Evolutionary conservation across 495 filamentous ascomycete species (phyloP), one percentile per base, ranked within the genome.

Genomic region (Usnea hakonensis): DNA sequence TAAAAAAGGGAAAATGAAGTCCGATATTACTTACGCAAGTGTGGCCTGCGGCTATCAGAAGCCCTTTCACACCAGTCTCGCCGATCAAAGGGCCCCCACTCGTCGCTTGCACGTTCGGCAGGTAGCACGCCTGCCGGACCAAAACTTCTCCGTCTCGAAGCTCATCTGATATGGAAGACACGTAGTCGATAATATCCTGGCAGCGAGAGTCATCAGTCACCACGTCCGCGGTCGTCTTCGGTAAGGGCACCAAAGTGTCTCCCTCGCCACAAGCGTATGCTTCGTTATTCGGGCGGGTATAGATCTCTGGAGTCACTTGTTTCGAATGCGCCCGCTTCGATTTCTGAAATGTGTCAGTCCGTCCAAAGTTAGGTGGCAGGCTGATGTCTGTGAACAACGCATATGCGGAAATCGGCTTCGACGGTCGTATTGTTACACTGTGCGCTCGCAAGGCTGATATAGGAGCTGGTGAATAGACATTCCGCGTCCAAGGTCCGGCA

Each of bases 221-320:
- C 16, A 98, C 94, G 23, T 87, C 80, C 59, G 89, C 88, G 11
- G 88, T 86, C 3, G 87, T 85, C 28, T 81, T 78, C 1, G 94
- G 94, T 8, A 98, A 79, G 1, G 90, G 88, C 5, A 90, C 81
- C 9, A 75, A 70, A 32, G 79, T 81, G 70, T 98, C 95, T 50
- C 91, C 90, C 70, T 96, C 91, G 43, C 94, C 90, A 70, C 94
- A 98, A 35, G 90, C 90, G 72, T 97, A 98, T 43, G 95, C 89
- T 65, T 95, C 92, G 52, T 88, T 82, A 68, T 89, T 85, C 0
- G 93, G 92, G 5, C 94, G 83, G 17, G 93, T 88, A 72, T 97
- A 97, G 66, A 98, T 94, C 74, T 98, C 94, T 3, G 94, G 93
- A 33, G 88, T 84, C 21, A 88, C 89, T 26, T 81, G 83, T 7